Evolutionary conservation across 768 basidiomycete species (phyloP).

Genomic region (Kwoniella mangroviensis): DNA sequence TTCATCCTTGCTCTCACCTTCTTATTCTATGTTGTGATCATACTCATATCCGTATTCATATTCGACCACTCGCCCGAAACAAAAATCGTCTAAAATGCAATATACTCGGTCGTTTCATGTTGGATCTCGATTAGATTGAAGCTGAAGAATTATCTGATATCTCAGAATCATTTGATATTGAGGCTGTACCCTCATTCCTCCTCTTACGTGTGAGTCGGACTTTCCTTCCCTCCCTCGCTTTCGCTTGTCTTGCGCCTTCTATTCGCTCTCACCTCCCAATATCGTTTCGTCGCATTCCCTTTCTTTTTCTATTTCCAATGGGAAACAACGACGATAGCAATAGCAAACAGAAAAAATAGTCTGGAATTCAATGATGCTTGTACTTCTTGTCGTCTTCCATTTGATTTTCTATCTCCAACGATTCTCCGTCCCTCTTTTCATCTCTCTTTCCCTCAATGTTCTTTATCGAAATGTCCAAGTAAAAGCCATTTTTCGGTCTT

Average conservation of each 20-base stretch:
- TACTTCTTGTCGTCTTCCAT: not conserved
- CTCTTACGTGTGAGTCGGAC: conserved; percentile 69
- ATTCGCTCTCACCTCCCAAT: conserved; percentile 39
- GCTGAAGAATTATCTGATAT: conserved; percentile 68
- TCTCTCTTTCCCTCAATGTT: not conserved
- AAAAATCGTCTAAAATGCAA: no score
- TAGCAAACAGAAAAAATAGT: no score
- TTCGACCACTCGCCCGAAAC: no score
- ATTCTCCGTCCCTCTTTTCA: conserved; percentile 1
- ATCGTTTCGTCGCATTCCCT: not conserved
- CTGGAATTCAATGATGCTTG: no score
- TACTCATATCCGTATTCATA: no score
- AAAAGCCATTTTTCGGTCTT: not conserved
- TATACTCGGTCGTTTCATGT: not conserved
- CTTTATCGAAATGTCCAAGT: not conserved
- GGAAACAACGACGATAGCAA: no score
- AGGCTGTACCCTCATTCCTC: conserved; percentile 83
- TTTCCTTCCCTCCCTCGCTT: conserved; percentile 4
- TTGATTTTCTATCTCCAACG: conserved; percentile 1
- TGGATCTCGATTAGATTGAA: conserved; percentile 47
- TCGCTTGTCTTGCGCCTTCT: not conserved
- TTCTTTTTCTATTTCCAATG: not conserved
- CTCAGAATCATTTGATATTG: conserved; percentile 87
- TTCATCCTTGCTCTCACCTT: no score
- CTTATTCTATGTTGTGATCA: no score